These are phyloP conservation scores for Olyra latifolia DNA, from an alignment of 176 grass and related monocot genomes.

Conservation along the genomic window DNA sequence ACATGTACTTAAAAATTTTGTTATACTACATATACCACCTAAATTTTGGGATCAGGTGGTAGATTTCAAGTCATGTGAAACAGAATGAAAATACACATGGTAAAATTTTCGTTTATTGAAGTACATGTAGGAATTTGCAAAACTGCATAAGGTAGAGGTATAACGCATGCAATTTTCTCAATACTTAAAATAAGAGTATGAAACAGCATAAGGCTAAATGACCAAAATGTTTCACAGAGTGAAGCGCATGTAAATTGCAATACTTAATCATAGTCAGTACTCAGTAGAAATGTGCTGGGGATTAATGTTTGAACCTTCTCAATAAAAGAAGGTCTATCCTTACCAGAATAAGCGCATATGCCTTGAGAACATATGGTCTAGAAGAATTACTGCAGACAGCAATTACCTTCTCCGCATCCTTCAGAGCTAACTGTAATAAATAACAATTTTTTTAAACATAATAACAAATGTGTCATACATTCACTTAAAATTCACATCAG, in stretches of 20 bases:
- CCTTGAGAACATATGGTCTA: conserved; percentile 86
- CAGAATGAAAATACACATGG: neutral
- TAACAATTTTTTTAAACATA: conserved; percentile 25
- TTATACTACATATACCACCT: neutral
- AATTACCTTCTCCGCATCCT: conserved; percentile 88
- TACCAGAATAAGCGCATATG: conserved; percentile 90
- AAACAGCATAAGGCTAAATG: neutral
- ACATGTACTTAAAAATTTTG: conserved; percentile 7
- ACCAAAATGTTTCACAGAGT: neutral
- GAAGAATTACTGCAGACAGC: conserved; percentile 48
- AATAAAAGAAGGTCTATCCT: conserved; percentile 24
- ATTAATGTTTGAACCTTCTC: conserved; percentile 4
- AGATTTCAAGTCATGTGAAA: conserved; percentile 4
- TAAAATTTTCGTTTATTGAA: neutral
- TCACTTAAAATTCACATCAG: conserved; percentile 29
- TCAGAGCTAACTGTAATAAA: conserved; percentile 74
- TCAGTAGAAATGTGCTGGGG: neutral
- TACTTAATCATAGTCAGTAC: conserved; percentile 5
- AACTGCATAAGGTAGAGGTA: neutral
- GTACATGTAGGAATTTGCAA: neutral
- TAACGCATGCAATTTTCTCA: neutral
- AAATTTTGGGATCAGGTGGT: conserved; percentile 4
- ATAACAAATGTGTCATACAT: conserved; percentile 4
- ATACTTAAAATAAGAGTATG: neutral
- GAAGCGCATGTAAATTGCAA: neutral